Base-by-base conservation (phyloP, 805 yeast species). In the Schizosaccharomyces lindneri region DNA sequence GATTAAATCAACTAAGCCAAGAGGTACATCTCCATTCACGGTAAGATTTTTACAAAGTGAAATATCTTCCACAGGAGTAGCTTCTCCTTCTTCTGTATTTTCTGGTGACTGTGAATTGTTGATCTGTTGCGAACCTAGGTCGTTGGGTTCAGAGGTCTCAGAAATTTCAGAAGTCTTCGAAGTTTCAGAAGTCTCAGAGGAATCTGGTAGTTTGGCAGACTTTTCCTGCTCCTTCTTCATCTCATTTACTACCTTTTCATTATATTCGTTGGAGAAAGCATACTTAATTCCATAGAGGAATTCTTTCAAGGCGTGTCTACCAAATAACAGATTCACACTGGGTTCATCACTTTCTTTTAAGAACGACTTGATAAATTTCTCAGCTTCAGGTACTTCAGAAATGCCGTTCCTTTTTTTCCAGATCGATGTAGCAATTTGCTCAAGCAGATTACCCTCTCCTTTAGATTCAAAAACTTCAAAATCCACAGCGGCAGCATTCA, bases 291-390 rank as follows among this genome's bases (percentile, higher is more conserved):
- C 99, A 55, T 79, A 77, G 61, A 93, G 70, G 69, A 87, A 93
- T 75, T 93, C 99, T 70, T 90, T 90, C 70, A 80, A 93, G 0
- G 97, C 90, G 63, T 98, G 98, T 70, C 99, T 78, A 4, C 99
- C 99, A 31, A 93, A 73, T 69, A 96, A 86, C 24, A 93, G 78
- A 13, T 88, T 83, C 55, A 97, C 98, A 31, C 97, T 97, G 5
- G 19, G 46, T 6, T 66, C 64, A 65, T 79, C 79, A 17, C 60
- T 57, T 57, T n/a, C 46, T 7, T 72, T 75, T 31, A 72, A 69
- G 60, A 75, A 59, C 43, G 65, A 65, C 43, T 64, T 61, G 24
- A 65, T 64, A 17, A 62, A 67, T 19, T 29, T 31, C 6, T 29
- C 60, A 5, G 31, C 21, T 39, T 57, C 43, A 55, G 65, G 62